phyloP scores from a whole-genome alignment of 148 eudicot genomes.

The Vaccinium myrtillus region DNA sequence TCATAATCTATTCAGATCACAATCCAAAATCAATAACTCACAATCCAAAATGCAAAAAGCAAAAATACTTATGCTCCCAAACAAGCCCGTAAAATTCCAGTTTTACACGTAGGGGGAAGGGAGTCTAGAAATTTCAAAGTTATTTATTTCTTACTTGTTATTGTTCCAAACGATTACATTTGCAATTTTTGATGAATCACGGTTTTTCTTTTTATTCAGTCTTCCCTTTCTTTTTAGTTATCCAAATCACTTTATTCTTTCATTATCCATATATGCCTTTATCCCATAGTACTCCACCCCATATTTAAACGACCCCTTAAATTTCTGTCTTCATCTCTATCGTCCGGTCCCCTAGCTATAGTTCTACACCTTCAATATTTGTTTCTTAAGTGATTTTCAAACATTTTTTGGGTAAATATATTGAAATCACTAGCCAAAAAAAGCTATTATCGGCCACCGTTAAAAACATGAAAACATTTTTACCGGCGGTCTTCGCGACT shows the following conservation, averaged over 20 bases:
- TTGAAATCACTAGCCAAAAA: too few species aligned
- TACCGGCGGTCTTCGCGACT: too few species aligned
- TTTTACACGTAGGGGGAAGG: too few species aligned
- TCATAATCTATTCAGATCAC: too few species aligned
- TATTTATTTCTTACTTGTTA: neutral
- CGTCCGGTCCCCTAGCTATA: conserved; percentile 10
- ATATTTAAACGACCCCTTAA: conserved; percentile 22
- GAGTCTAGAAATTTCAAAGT: too few species aligned
- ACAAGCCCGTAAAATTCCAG: too few species aligned
- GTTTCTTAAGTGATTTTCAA: neutral
- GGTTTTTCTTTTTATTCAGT: neutral
- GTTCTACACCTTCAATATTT: neutral
- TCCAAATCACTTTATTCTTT: conserved; percentile 38
- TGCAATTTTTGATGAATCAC: neutral
- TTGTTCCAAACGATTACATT: neutral
- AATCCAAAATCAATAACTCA: too few species aligned
- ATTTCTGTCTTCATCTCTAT: conserved; percentile 27
- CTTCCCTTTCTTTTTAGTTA: conserved; percentile 21
- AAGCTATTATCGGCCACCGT: too few species aligned
- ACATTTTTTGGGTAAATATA: neutral
- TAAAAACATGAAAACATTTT: too few species aligned
- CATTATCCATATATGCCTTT: conserved; percentile 30
- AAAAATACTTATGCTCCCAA: too few species aligned
- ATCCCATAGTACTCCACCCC: conserved; percentile 24
- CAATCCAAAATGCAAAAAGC: too few species aligned